phyloP scores from a whole-genome alignment of 495 filamentous ascomycete species.

The Neurospora sp. region DNA sequence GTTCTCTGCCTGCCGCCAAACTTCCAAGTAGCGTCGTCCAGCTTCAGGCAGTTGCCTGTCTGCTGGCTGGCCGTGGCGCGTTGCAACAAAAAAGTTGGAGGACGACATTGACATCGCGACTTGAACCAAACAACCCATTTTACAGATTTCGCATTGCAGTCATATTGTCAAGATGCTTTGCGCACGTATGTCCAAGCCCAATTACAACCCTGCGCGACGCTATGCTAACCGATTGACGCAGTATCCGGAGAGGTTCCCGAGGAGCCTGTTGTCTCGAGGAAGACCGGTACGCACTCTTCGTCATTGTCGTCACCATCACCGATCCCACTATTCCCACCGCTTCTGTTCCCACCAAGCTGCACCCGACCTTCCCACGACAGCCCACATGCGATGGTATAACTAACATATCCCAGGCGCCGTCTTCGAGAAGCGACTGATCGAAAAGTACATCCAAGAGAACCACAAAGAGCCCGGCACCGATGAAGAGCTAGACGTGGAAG shows the following conservation, averaged over 20 bases:
- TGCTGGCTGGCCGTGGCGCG: neutral
- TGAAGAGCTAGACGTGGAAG: conserved; percentile 76
- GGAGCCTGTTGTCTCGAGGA: conserved; percentile 85
- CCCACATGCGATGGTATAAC: conserved; percentile 6
- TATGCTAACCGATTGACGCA: conserved; percentile 28
- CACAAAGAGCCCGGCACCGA: conserved; percentile 89
- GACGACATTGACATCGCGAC: neutral
- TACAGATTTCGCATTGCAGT: neutral
- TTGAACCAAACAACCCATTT: neutral
- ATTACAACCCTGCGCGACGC: neutral
- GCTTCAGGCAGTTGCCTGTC: neutral
- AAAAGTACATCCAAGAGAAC: conserved; percentile 89
- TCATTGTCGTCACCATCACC: neutral
- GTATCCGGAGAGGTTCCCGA: conserved; percentile 97
- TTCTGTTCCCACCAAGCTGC: neutral
- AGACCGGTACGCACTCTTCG: conserved; percentile 58
- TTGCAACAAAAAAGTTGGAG: conserved; percentile 16
- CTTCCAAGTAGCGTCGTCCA: neutral
- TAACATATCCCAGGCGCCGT: conserved; percentile 53
- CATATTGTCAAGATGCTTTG: conserved; percentile 49
- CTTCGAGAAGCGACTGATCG: conserved; percentile 90
- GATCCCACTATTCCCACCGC: neutral
- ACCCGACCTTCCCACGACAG: neutral
- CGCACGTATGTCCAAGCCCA: conserved; percentile 43
- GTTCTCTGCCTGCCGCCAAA: conserved; percentile 1